Base-by-base conservation (phyloP, 176 grass and related monocot genomes). In the Melocanna baccifera region DNA sequence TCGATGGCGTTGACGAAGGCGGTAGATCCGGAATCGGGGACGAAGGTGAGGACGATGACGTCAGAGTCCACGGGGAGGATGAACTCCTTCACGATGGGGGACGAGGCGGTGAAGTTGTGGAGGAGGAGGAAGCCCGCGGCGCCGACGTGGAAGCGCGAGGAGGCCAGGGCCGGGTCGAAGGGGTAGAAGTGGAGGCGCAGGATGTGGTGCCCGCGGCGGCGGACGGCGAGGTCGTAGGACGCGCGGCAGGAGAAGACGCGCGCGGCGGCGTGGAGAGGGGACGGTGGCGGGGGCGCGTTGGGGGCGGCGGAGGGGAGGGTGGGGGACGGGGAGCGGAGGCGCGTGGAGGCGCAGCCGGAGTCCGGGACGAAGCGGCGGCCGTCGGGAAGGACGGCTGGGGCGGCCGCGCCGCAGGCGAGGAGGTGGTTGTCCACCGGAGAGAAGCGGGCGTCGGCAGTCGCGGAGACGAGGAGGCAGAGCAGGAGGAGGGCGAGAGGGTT, bases 121-220 rank as follows among this genome's bases (percentile, higher is more conserved):
- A 95, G 78, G 75, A 98, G 91, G 62, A 87, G 75, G 55, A 94
- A 71, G 0, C 67, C 89, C 3, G 56, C 67, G 0, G 87, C 86
- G 8, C 83, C 83, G 20, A 98, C 93, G 88, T 98, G 93, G 83
- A 98, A 98, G 55, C 85, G 81, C 40, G 96, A 81, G 43, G 93
- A 87, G 26, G 86, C 68, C 23, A 98, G 93, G n/a, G 91, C 64
- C 25, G 85, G 67, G 37, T 5, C 23, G 72, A 98, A 89, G 6
- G 96, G 93, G 80, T 95, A 98, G 87, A 98, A 98, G 82, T 98
- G 96, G 78, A 98, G 91, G 80, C 96, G 96, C 26, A 98, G 72
- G 73, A 95, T 75, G 84, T 98, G 96, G 73, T 34, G 64, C 0
- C 96, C 96, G 62, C 85, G 79, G 57, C 87, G 81, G 73, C 83